Conservation (phyloP, 2,329 filamentous ascomycete genomes). For the Fusarium pseudocircinatum region DNA sequence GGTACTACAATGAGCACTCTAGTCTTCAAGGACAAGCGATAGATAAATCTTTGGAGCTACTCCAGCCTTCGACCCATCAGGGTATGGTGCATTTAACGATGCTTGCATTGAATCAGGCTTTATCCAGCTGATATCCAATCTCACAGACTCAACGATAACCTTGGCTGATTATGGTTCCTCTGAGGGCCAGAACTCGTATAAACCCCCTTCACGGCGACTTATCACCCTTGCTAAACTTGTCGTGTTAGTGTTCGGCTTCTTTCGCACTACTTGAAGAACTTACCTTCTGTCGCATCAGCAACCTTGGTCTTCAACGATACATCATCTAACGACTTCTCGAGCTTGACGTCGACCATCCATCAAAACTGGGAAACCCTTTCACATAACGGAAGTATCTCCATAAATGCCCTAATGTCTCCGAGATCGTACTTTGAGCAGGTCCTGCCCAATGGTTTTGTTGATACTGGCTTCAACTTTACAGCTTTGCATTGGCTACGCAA, state of each 20-base stretch:
- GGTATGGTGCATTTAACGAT: fast-evolving
- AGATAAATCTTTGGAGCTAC: background rate
- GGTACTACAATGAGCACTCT: background rate
- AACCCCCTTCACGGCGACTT: fast-evolving
- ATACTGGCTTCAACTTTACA: background rate
- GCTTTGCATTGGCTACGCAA: background rate
- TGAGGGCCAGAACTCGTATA: background rate
- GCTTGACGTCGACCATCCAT: background rate
- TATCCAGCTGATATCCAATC: background rate
- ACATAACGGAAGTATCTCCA: fast-evolving
- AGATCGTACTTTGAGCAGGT: background rate
- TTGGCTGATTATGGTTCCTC: background rate
- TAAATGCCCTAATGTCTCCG: background rate
- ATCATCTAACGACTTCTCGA: background rate
- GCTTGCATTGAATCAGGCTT: fast-evolving
- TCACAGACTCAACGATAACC: background rate
- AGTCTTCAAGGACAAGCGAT: background rate
- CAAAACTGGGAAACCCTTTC: background rate
- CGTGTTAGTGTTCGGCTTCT: background rate
- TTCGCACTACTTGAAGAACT: background rate
- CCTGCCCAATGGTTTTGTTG: background rate
- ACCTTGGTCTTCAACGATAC: background rate
- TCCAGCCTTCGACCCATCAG: fast-evolving
- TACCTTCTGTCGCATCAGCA: background rate
- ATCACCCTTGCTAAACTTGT: background rate